phyloP scores from a whole-genome alignment of 169 alveolate genomes.

The Plasmodium yoelii region DNA sequence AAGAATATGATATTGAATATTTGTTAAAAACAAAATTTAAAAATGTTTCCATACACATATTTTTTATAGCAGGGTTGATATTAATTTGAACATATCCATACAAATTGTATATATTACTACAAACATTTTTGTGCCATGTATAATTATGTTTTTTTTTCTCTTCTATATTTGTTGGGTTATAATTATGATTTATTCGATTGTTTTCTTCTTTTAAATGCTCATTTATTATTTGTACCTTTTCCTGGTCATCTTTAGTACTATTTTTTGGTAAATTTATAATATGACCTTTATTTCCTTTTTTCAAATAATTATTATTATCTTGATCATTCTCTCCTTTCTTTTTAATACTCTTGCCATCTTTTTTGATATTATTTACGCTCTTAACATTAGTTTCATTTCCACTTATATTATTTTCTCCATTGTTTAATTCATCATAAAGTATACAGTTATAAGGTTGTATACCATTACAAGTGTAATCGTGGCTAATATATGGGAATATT shows the following conservation, averaged over 20 bases:
- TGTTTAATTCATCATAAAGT: conserved; percentile 47
- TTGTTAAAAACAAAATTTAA: conserved; percentile 65
- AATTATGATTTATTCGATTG: conserved; percentile 2
- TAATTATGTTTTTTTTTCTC: conserved; percentile 44
- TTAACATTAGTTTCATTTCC: conserved; percentile 7
- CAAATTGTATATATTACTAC: conserved; percentile 62
- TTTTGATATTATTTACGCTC: conserved; percentile 16
- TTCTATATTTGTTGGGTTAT: conserved; percentile 3
- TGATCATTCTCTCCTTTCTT: conserved; percentile 34
- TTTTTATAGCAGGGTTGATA: conserved; percentile 60
- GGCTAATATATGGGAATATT: conserved; percentile 62
- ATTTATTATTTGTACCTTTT: conserved; percentile 1
- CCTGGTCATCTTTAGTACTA: background rate
- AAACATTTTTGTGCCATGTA: conserved; percentile 72
- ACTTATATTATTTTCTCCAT: conserved; percentile 38
- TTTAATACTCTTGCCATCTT: conserved; percentile 7
- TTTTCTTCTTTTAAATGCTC: conserved; percentile 28
- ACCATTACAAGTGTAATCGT: conserved; percentile 21
- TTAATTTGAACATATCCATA: conserved; percentile 75
- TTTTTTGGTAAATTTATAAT: conserved; percentile 10
- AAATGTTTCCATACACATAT: conserved; percentile 73
- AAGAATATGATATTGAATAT: conserved; percentile 51
- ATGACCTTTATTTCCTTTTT: conserved; percentile 28
- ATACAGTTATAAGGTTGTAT: conserved; percentile 46
- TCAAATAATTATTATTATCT: conserved; percentile 15